Evolutionary conservation across 2,329 filamentous ascomycete species (phyloP).

Genomic region (Cladosporium austrohemisphaericum): DNA sequence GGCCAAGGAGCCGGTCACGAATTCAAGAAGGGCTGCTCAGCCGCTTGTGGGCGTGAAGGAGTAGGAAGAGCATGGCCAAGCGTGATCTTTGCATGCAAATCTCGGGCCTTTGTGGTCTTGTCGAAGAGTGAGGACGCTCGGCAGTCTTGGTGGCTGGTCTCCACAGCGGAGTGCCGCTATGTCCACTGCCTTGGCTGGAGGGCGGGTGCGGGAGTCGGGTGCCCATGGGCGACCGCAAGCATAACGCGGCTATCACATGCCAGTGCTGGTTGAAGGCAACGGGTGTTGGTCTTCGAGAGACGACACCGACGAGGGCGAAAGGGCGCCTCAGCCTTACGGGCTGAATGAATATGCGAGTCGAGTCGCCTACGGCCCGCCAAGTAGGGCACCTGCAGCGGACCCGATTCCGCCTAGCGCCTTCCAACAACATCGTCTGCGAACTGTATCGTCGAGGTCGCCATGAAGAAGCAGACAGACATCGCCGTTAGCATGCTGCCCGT

Average conservation of each 20-base stretch:
- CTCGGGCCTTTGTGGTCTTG: conserved; percentile 3
- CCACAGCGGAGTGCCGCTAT: conserved; percentile 6
- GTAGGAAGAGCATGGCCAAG: conserved; percentile 3
- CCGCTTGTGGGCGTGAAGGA: conserved; percentile 14
- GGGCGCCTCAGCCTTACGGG: too few relatives aligned
- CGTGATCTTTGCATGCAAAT: neutral
- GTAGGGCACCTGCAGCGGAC: too few relatives aligned
- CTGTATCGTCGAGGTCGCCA: neutral
- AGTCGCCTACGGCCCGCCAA: too few relatives aligned
- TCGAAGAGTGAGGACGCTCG: conserved; percentile 11
- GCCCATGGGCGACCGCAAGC: conserved; percentile 7
- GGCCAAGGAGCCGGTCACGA: conserved; percentile 5
- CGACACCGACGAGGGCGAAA: too few relatives aligned
- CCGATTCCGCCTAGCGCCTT: too few relatives aligned
- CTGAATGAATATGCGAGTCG: too few relatives aligned
- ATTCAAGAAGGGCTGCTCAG: conserved; percentile 1
- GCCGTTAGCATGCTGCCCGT: too few relatives aligned
- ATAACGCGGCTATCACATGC: neutral
- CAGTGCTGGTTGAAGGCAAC: too few relatives aligned
- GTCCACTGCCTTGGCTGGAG: conserved; percentile 12
- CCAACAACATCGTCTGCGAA: neutral
- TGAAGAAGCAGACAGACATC: too few relatives aligned
- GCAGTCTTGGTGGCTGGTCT: conserved; percentile 8
- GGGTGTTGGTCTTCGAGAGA: too few relatives aligned
- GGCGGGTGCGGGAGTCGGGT: conserved; percentile 10